Base-by-base conservation (phyloP, 176 grass and related monocot species). In the Lolium multiflorum region DNA sequence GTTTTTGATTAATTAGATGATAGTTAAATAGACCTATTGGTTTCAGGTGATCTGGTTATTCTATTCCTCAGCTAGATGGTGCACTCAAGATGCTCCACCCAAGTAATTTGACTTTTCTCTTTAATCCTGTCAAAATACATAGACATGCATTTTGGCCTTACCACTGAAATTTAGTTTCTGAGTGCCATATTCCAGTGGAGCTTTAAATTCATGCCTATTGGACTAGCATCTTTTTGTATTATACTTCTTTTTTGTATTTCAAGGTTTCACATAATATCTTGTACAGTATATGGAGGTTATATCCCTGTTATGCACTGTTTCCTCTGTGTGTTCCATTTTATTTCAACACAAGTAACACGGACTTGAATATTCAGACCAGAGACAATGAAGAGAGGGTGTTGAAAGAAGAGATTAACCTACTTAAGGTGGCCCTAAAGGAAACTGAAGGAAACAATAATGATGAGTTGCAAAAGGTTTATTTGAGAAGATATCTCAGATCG, bases 381-480 rank as follows among this genome's bases (percentile, higher is more conserved):
- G 79, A 86, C 74, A 73, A 77, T 75, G 87, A 92, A 80, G 90
- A 89, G 75, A 86, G 10, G 15, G 39, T 18, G 9, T 48, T 92
- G 38, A 89, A 89, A 79, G 90, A 92, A 74, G 65, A 83, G 55
- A 89, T 89, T 24, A 79, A 60, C 80, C 58, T 86, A 39, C 56
- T 86, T 47, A 89, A 79, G 74, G 43, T 65, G 46, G 64, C 65
- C 10, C 35, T 83, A 15, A 82, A 83, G 59, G 90, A 89, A 79
- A 51, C 48, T 46, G 82, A 91, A 87, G 69, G 9, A 48, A 91
- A 88, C 13, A 52, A 88, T 77, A 74, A 63, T 61, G 57, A 86
- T 2, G 73, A 83, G 37, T 72, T 43, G 55, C 50, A 73, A 86
- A 81, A 21, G 49, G 39, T 79, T 65, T 89, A 22, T 63, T 18